phyloP scores from a whole-genome alignment of 2,329 filamentous ascomycete genomes.

The Furcasterigmium furcatum region DNA sequence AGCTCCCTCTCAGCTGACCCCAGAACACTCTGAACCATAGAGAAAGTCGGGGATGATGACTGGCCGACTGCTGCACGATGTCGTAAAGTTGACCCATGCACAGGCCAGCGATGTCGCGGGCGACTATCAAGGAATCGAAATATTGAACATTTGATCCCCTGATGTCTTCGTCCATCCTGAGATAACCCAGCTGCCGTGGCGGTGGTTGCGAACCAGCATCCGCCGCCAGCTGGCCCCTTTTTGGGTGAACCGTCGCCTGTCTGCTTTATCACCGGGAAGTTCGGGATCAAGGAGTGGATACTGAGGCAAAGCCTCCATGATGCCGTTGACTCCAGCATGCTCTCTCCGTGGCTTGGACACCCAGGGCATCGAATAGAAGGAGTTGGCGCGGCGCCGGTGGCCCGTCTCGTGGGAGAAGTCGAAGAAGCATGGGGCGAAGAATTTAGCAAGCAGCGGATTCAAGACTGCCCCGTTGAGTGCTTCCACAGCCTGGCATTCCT shows the following conservation, averaged over 20 bases:
- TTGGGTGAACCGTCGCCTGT: slow-evolving; percentile 5
- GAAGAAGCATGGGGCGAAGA: slow-evolving; percentile 10
- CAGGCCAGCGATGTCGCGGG: slow-evolving; percentile 1
- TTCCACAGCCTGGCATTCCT: too few relatives aligned
- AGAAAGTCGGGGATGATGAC: neutral
- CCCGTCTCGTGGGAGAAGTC: neutral
- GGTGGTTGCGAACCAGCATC: slow-evolving; percentile 18
- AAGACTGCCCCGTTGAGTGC: neutral
- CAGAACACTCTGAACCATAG: neutral
- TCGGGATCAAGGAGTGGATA: neutral
- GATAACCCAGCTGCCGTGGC: slow-evolving; percentile 1
- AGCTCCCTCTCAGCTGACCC: too few relatives aligned
- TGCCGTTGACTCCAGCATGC: neutral
- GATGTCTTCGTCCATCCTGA: neutral
- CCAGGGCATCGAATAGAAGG: slow-evolving; percentile 10
- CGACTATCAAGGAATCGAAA: neutral
- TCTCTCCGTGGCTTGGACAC: neutral
- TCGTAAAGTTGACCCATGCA: slow-evolving; percentile 16
- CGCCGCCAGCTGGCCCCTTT: slow-evolving; percentile 16
- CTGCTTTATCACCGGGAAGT: neutral
- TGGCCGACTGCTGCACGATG: slow-evolving; percentile 5
- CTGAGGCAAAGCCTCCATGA: neutral
- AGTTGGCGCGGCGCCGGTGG: slow-evolving; percentile 5
- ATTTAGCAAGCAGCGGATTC: slow-evolving; percentile 9
- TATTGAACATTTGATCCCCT: too few relatives aligned